Evolutionary conservation across 2,329 filamentous ascomycete genomes (phyloP), one percentile per base, ranked within the genome.

Genomic region (Diaporthe capsici): DNA sequence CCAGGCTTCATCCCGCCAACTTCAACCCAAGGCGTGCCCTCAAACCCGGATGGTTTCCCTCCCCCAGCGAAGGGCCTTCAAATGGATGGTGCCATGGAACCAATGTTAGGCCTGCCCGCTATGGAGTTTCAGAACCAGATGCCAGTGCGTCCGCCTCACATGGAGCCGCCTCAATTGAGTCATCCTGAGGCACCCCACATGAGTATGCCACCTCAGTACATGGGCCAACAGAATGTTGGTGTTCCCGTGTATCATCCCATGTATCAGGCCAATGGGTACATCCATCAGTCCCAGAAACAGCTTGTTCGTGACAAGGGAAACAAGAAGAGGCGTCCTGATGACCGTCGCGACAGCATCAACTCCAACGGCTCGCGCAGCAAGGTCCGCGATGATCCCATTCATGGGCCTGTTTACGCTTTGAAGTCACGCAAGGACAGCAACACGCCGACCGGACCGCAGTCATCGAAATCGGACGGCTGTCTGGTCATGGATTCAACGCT

Each of bases 191-290:
- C 58, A 25, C 37, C 60, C 15, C 61, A 44, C 17, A 55, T 49
- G 68, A 42, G 42, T 28, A 17, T 25, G 42, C 51, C 72, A 4
- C 42, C 44, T 57, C 72, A 57, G 20, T 47, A 61, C 39, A 63
- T 51, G 53, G 67, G 15, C 44, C 72, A 63, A 20, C 67, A 61
- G 61, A 42, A 51, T 34, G 67, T 34, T 13, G 31, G 44, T 17
- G 8, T 47, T 57, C 72, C 72, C 17, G 22, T 67, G 53, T 76
- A 75, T 25, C 75, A 72, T 51, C 72, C 72, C 12, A 15, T 67
- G 53, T 76, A 75, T 25, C 75, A 72, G 22, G 28, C 68, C 10
- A 75, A 75, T n/a, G 75, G 72, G 3, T 72, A 75, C 37, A 53
- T 61, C 17, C 51, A 44, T 13, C 72, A 72, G 4, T 7, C 47